phyloP scores from a whole-genome alignment of 2,329 filamentous ascomycete species.

The Colletotrichum abscissum region DNA sequence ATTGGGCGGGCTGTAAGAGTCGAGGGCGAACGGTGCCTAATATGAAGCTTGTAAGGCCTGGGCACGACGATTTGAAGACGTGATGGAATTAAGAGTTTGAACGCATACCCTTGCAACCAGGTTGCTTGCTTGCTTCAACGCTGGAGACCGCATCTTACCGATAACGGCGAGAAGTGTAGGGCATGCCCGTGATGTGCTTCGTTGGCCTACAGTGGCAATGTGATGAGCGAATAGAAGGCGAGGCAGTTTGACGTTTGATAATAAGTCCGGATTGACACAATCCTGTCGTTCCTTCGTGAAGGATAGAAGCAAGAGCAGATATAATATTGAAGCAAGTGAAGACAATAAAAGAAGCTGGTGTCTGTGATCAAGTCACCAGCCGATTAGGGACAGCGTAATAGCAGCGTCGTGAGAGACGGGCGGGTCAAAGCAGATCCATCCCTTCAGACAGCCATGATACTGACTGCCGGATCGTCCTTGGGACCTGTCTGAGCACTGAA shows the following conservation, averaged over 20 bases:
- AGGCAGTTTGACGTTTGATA: background rate
- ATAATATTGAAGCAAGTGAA: background rate
- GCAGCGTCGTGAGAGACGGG: slow-evolving; percentile 7
- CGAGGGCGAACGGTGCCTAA: slow-evolving; percentile 20
- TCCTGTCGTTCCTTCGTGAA: background rate
- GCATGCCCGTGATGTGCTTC: background rate
- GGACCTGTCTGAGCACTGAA: background rate
- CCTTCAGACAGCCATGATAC: slow-evolving; percentile 27
- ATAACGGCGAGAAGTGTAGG: background rate
- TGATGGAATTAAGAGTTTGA: background rate
- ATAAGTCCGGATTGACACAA: background rate
- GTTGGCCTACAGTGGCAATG: background rate
- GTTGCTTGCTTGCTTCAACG: slow-evolving; percentile 25
- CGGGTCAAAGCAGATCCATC: slow-evolving; percentile 32
- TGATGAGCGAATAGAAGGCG: background rate
- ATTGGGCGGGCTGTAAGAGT: slow-evolving; percentile 21
- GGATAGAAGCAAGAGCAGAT: background rate
- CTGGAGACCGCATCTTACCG: slow-evolving; percentile 23
- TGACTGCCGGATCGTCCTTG: background rate
- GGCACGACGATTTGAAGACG: background rate
- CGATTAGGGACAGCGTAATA: background rate
- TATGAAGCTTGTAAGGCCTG: background rate
- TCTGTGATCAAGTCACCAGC: background rate
- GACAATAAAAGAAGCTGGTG: background rate
- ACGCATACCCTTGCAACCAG: slow-evolving; percentile 24